These are phyloP conservation scores for Dryas drummondii DNA, from an alignment of 306 rosid species.

Conservation along the genomic window DNA sequence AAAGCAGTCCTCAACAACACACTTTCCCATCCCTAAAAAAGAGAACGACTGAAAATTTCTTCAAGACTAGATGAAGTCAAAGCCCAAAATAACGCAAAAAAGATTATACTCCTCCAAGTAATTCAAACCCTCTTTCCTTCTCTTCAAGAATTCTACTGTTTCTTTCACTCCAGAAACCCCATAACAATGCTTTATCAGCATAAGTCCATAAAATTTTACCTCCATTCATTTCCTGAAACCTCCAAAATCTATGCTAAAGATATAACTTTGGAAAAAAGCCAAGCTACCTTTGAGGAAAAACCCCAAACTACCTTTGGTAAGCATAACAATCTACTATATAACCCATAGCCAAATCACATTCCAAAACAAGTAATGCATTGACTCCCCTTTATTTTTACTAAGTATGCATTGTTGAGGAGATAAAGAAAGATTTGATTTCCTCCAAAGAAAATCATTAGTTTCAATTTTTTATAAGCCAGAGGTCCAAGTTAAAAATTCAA, in stretches of 20 bases:
- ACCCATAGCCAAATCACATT: conserved; percentile 1
- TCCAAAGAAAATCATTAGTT: not conserved
- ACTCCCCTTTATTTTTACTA: not conserved
- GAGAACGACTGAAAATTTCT: too few relatives aligned
- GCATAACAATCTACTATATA: not conserved
- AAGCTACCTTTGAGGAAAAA: not conserved
- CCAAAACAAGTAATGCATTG: not conserved
- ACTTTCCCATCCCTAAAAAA: not conserved
- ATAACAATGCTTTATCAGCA: not conserved
- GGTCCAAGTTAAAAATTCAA: not conserved
- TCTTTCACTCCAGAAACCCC: not conserved
- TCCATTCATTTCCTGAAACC: not conserved
- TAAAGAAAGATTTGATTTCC: not conserved
- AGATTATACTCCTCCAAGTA: not conserved
- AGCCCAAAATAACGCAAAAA: too few relatives aligned
- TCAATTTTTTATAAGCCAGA: not conserved
- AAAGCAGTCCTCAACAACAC: not conserved
- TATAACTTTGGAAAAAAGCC: not conserved
- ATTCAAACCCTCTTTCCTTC: not conserved
- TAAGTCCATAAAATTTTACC: not conserved
- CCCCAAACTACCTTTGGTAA: not conserved
- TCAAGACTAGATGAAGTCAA: not conserved
- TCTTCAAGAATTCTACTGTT: not conserved
- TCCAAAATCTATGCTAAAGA: not conserved
- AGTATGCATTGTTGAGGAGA: not conserved